Evolutionary conservation across 1,139 yeast species (phyloP).

Genomic region (Hyphopichia buzzinii): DNA sequence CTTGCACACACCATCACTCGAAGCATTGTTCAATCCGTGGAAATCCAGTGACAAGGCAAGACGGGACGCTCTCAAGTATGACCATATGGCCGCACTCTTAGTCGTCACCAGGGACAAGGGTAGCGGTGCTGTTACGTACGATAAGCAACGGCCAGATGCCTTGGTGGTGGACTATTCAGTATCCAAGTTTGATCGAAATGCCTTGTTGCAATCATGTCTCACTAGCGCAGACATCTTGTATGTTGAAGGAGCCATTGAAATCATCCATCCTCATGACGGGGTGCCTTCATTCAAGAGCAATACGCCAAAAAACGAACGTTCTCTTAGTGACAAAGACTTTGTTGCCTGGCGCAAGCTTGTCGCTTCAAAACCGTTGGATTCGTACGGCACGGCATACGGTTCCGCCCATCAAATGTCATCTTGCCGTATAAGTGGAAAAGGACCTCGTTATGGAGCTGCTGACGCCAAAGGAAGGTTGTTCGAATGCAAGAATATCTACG

Average conservation of each 20-base stretch:
- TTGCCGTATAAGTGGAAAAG: constrained; percentile 53
- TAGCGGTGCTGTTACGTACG: constrained; percentile 41
- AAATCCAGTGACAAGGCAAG: constrained; percentile 32
- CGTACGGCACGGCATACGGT: constrained; percentile 38
- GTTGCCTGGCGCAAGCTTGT: constrained; percentile 42
- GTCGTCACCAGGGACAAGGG: constrained; percentile 50
- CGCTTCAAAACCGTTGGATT: constrained; percentile 25
- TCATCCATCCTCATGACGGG: constrained; percentile 36
- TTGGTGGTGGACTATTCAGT: constrained; percentile 41
- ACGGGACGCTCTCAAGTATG: constrained; percentile 36
- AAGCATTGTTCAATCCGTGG: constrained; percentile 46
- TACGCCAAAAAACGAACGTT: constrained; percentile 41
- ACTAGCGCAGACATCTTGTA: constrained; percentile 47
- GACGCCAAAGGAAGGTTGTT: constrained; percentile 48
- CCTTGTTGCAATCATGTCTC: constrained; percentile 39
- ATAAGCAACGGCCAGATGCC: constrained; percentile 34
- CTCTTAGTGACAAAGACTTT: constrained; percentile 45
- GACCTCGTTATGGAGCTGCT: constrained; percentile 48
- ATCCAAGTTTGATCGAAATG: constrained; percentile 42
- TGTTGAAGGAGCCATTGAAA: constrained; percentile 50
- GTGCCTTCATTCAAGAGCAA: constrained; percentile 38
- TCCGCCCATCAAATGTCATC: constrained; percentile 63
- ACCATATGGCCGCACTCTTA: constrained; percentile 40
- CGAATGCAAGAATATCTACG: constrained; percentile 52
- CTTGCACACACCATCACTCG: constrained; percentile 45